These are phyloP conservation scores for Vicia villosa DNA, from an alignment of 306 rosid genomes.

Conservation along the genomic window DNA sequence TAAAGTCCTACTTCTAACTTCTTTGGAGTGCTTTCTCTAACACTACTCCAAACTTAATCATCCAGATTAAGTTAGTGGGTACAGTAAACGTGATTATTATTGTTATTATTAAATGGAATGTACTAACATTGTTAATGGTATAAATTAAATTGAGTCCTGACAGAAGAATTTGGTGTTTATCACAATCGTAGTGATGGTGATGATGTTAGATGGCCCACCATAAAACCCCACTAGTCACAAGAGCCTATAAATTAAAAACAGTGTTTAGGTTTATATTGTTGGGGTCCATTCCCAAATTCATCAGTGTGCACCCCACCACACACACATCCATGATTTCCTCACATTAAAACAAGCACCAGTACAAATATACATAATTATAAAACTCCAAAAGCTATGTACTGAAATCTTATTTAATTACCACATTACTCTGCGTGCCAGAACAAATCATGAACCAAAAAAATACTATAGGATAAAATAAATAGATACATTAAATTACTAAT, in stretches of 20 bases:
- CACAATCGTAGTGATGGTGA: constrained; percentile 25
- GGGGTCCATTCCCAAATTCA: constrained; percentile 40
- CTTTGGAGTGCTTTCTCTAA: too few species aligned
- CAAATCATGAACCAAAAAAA: not conserved
- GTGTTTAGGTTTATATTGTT: not conserved
- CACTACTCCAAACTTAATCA: too few species aligned
- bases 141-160: constrained; percentile 28
- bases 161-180: constrained; percentile 38
- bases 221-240: constrained; percentile 16
- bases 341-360: constrained; percentile 34
- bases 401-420: constrained; percentile 16
- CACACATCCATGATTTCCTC: constrained; percentile 52
- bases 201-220: constrained; percentile 32
- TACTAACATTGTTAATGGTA: not conserved
- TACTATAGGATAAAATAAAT: too few species aligned
- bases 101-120: constrained; percentile 16
- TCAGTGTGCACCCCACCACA: constrained; percentile 43
- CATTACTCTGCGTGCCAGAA: constrained; percentile 33
- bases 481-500: too few species aligned
- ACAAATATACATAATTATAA: constrained; percentile 2
- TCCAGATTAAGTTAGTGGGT: not conserved
- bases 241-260: constrained; percentile 20
- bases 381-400: constrained; percentile 26
- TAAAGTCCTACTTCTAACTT: too few species aligned
- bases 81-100: not conserved